Evolutionary conservation across 371 early-diverging fungal genomes (phyloP), one percentile per base, ranked within the genome.

Genomic region (Globomyces sp.): DNA sequence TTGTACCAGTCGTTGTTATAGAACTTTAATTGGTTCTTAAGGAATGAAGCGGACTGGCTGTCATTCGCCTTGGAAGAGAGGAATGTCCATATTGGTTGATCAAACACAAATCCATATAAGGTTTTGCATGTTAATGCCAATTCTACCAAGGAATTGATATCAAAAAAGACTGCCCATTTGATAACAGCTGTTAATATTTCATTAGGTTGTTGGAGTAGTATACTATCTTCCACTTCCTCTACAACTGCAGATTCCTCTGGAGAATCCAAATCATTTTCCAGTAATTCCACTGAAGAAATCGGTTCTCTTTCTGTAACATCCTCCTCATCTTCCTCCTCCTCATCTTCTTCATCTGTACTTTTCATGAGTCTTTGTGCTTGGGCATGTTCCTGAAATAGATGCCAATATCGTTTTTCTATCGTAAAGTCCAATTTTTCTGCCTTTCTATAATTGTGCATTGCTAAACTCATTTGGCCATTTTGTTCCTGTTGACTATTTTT

Each of bases 1-100:
- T 51, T 48, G 13, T 64, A 58, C 79, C 78, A 84, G 51, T 66
- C 65, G 60, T 65, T 48, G 2, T 60, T 44, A 66, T 75, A 79
- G 9, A 41, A 37, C 3, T 8, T 8, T 40, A 55, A n/a, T 3
- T 55, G 55, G 36, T 40, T 40, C 3, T 36, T 39, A 36, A 55
- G 40, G 5, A 40, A 1, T 11, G 40, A 39, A 9, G 55, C 40
- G 6, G 55, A 6, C 36, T 55, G 55, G 4, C 40, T 40, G 5
- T 24, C 11, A 41, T 63, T 46, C 3, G n/a, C 37, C n/a, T 36
- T 5, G 4, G 39, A 34, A 49, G 34, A 50, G 10, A 63, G 3
- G 37, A 44, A 49, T n/a, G 37, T 47, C 63, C 63, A 63, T 24
- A 63, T 63, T 2, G 63, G 36, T 11, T 37, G 36, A 5, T 37